Base-by-base conservation (phyloP, 2,329 filamentous ascomycete species). In the Cladosporium sp. region DNA sequence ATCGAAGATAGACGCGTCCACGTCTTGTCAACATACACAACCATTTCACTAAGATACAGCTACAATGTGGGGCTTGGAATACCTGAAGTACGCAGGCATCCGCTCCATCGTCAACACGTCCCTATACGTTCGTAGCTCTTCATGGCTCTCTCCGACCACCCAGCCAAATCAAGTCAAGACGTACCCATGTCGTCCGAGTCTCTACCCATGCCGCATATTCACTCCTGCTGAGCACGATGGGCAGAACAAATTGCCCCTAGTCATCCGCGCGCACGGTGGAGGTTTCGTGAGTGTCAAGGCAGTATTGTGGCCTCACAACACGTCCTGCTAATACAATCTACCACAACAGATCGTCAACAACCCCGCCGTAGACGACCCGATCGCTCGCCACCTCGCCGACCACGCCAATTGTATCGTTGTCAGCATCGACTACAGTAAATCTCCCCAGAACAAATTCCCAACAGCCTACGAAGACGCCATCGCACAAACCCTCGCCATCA, bases 181-280 rank as follows among this genome's bases (percentile, higher is more conserved):
- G 4, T 66, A 66, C n/a, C 14, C 31, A 11, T 28, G 40, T n/a
- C 66, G 66, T 2, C 31, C 46, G 18, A n/a, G 66, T 26, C 64
- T 68, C 10, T 68, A 33, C 29, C 35, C 64, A 11, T 52, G 59
- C 18, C 64, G 66, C 35, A 37, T 68, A 12, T 68, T 68, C 40
- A n/a, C 37, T 40, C 64, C 66, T 18, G 37, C 21, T n/a, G 56
- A 31, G 8, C 16, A 37, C 4, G 31, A 46, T 29, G 49, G 29
- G 18, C 33, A 61, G 6, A n/a, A 6, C 4, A 55, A 49, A 6
- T 62, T 75, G 23, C 82, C 83, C 1, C 75, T 81, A 2, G 76
- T 85, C 55, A 75, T 86, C 53, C 79, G 81, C 63, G 78, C 85
- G 69, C 84, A 86, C 69, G 84, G 84, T 63, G 83, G 84, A 66